A percentile compares a stretch with the other conserved stretches of the same genome.
phyloP scores from a whole-genome alignment of 129 eudicot genomes.

The Mikania micrantha region DNA sequence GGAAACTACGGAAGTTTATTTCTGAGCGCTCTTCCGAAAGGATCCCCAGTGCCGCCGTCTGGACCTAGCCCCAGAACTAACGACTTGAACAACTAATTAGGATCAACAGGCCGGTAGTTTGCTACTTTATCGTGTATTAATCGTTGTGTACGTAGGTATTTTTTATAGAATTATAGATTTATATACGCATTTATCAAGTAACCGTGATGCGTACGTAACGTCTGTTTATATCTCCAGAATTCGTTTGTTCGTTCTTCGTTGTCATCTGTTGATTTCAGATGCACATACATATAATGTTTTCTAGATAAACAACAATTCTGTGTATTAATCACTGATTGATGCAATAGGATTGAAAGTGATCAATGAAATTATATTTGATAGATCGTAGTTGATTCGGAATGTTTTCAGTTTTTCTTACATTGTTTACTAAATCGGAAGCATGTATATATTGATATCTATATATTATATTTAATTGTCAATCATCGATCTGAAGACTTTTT shows the following conservation, averaged over 20 bases:
- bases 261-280: background rate
- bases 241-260: conserved; percentile 15
- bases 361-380: background rate
- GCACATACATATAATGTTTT: conserved; percentile 16
- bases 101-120: background rate
- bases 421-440: too few species aligned
- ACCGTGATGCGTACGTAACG: background rate
- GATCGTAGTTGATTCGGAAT: background rate
- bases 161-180: background rate
- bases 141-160: conserved; percentile 5
- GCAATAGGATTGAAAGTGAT: background rate
- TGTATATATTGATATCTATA: too few species aligned
- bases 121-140: background rate
- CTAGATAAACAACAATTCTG: background rate
- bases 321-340: background rate
- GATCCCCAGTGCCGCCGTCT: conserved; percentile 32
- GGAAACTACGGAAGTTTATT: conserved; percentile 24
- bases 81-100: conserved; percentile 11
- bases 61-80: conserved; percentile 52
- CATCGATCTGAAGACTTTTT: too few species aligned
- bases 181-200: conserved; percentile 12
- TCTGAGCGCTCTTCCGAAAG: conserved; percentile 50
- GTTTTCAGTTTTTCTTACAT: background rate
- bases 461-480: too few species aligned
- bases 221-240: conserved; percentile 8